Evolutionary conservation across 352 stramenopile species (phyloP), one percentile per base, ranked within the genome.

Genomic region (Phytophthora palmivora): DNA sequence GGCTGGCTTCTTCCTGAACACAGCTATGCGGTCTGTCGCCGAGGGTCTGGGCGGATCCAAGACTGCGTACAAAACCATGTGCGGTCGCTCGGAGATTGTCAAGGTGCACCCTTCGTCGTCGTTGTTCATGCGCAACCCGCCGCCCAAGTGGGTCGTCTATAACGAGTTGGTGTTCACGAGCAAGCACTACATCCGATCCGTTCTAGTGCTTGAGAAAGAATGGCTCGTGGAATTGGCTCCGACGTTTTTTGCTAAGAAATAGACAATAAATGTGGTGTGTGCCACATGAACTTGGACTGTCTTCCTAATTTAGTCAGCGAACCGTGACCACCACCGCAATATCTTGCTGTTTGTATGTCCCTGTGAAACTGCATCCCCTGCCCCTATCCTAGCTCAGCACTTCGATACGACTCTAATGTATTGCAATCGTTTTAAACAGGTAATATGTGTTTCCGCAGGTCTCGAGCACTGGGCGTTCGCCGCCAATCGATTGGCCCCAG

Each of bases 161-260:
- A 95, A 96, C 58, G 90, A 97, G 63, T 74, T 97, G 36, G 88
- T 97, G 54, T 94, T 94, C 61, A 97, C 90, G 21, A 95, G 86
- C 67, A 96, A 95, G 55, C 88, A 97, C 64, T 97, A 96, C 72
- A 93, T 96, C 59, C 86, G 89, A 8, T 90, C 84, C 4, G 85
- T 96, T 8, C 63, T 96, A 22, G 73, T 94, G 19, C 94, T 97
- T 50, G 88, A 97, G 52, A 92, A 96, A 49, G 82, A 95, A 30
- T 97, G 90, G 90, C 78, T 97, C 8, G 41, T 95, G 12, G 87
- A 96, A 55, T 51, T 93, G 33, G 87, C 89, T 1, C 89, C 90
- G 14, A 76, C 77, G 6, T 95, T 96, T 41, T 97, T 97, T 56
- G 84, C 80, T 47, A 85, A 88, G 18, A 67, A 67, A 48, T 71